Conservation (phyloP, 345 rosid species). For the Syzygium aqueum region DNA sequence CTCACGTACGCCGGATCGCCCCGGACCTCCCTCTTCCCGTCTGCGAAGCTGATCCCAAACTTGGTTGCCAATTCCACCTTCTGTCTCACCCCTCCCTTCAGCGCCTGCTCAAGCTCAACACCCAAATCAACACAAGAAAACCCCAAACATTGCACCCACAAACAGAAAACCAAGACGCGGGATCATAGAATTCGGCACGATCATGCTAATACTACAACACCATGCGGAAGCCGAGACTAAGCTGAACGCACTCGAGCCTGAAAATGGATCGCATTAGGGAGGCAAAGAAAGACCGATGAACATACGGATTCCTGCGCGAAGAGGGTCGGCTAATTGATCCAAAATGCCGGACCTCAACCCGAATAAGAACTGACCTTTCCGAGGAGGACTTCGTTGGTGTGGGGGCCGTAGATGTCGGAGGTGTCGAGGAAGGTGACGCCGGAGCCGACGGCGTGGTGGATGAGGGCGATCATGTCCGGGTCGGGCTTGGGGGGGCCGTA, state of each 20-base stretch:
- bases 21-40: slow-evolving; percentile 15
- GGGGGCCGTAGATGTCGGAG: slow-evolving; percentile 40
- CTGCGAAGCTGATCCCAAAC: slow-evolving; percentile 20
- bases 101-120: slow-evolving; percentile 17
- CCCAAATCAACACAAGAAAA: not conserved
- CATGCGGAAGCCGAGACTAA: not conserved
- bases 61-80: slow-evolving; percentile 54
- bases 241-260: too few relatives aligned
- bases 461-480: slow-evolving; percentile 36
- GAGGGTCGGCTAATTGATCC: not conserved
- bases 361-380: slow-evolving; percentile 17
- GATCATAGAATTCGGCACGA: not conserved
- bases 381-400: slow-evolving; percentile 40
- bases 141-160: not conserved
- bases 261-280: too few relatives aligned
- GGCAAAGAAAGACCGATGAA: too few relatives aligned
- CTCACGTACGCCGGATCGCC: slow-evolving; percentile 59
- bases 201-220: not conserved
- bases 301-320: too few relatives aligned
- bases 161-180: not conserved
- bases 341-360: not conserved
- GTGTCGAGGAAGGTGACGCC: slow-evolving; percentile 50
- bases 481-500: slow-evolving; percentile 28
- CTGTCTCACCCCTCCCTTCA: slow-evolving; percentile 45
- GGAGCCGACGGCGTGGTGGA: slow-evolving; percentile 33